Evolutionary conservation across 192 early-diverging fungal genomes (phyloP), one percentile per base, ranked within the genome.

Genomic region (Linnemannia exigua): DNA sequence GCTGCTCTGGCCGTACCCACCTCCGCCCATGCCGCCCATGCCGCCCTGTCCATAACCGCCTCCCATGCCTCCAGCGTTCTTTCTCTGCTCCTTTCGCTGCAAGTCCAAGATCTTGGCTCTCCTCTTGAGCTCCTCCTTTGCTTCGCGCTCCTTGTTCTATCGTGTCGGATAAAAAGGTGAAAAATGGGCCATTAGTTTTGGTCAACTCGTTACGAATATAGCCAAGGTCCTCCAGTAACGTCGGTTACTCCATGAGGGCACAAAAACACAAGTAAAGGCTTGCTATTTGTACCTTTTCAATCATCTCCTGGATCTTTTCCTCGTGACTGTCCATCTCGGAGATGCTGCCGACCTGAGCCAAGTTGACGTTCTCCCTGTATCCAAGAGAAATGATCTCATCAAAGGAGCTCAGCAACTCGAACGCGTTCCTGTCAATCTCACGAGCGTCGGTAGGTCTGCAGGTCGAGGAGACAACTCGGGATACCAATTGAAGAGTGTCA

Each of bases 251-350:
- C 38, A 31, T 11, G 33, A 37, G 67, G 12, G n/a, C 11, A 28
- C 9, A 36, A 36, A 8, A 6, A 31, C 1, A 67, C 11, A 20
- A 52, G 5, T 12, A 15, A 12, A 11, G 1, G 28, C 14, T 54
- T 63, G 2, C 41, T 3, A 5, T 63, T 50, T 6, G 12, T 88
- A 94, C 93, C 91, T 92, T 94, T 72, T 95, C 93, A 84, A 99
- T 99, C 80, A 98, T 97, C 61, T 97, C 97, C 82, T 98, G 97
- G 72, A 99, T 94, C 88, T 96, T 95, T 82, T 99, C 98, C 87
- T 99, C 98, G 77, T 99, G 96, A 89, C 95, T 96, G 88, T 99
- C 98, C 98, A 99, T 99, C 84, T 97, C 95, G 70, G 93, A 95
- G 68, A 98, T 98, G 37, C 95, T 97, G 70, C 93, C 94, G n/a